Evolutionary conservation across 106 monocot genomes (phyloP).

Genomic region (Dioscorea alata): DNA sequence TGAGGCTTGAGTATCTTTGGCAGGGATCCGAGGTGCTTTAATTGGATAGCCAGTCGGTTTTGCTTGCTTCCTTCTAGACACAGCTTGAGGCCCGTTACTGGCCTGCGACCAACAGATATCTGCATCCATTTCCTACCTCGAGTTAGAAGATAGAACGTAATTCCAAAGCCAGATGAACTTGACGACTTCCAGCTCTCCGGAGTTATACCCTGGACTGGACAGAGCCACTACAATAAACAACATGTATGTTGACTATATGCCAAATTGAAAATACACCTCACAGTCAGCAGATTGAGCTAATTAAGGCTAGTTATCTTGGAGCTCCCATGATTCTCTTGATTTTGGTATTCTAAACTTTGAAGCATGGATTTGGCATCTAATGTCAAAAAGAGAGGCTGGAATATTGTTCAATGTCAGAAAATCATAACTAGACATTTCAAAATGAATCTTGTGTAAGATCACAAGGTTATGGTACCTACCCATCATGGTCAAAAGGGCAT

Average conservation of each 20-base stretch:
- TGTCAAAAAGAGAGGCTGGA: too few relatives aligned
- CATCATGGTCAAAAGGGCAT: too few relatives aligned
- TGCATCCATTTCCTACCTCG: conserved; percentile 19
- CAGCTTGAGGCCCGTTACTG: conserved; percentile 74
- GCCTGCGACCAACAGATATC: conserved; percentile 83
- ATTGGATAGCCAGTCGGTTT: conserved; percentile 69
- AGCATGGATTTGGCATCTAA: too few relatives aligned
- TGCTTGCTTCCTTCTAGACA: conserved; percentile 75
- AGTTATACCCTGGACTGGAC: background rate
- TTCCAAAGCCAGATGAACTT: background rate
- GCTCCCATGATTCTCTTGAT: too few relatives aligned
- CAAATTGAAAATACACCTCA: too few relatives aligned
- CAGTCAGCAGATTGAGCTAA: background rate
- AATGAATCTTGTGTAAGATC: too few relatives aligned
- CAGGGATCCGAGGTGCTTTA: conserved; percentile 68
- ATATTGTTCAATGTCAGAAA: too few relatives aligned
- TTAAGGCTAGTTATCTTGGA: background rate
- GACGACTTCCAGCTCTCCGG: background rate
- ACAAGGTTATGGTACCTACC: too few relatives aligned
- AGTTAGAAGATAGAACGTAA: background rate
- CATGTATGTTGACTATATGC: too few relatives aligned
- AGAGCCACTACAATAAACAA: background rate
- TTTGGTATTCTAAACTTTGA: too few relatives aligned
- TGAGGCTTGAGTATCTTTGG: conserved; percentile 83
- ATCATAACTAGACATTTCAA: too few relatives aligned